phyloP scores from a whole-genome alignment of 2,329 filamentous ascomycete species.

The Pyrenochaeta sp. region DNA sequence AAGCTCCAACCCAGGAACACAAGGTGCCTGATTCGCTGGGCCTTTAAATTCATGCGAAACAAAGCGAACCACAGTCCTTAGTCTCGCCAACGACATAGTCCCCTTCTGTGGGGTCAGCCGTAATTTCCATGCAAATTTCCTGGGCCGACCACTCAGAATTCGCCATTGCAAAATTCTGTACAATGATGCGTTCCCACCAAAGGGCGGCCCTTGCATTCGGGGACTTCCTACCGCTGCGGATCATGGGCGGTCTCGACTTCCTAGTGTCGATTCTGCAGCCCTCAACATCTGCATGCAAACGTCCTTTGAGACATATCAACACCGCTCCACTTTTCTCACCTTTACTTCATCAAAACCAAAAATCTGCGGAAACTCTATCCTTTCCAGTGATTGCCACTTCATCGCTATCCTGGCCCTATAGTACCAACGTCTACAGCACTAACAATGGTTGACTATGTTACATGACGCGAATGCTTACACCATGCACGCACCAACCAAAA shows the following conservation, averaged over 20 bases:
- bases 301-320: not conserved
- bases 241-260: slow-evolving; percentile 1
- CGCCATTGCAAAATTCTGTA: not conserved
- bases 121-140: slow-evolving; percentile 6
- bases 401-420: not conserved
- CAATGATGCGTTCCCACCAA: not conserved
- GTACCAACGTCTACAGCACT: not conserved
- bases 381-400: not conserved
- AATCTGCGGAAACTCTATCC: not conserved
- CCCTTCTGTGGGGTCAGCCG: not conserved
- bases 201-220: slow-evolving; percentile 7
- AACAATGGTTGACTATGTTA: not conserved
- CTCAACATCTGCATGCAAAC: slow-evolving; percentile 4
- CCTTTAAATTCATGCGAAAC: not conserved
- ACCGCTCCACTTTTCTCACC: not conserved
- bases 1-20: not conserved
- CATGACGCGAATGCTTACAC: not conserved
- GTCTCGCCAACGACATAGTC: not conserved
- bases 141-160: not conserved
- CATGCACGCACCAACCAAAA: not conserved
- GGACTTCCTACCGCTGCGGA: slow-evolving; percentile 3
- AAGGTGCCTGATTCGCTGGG: not conserved
- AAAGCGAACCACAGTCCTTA: not conserved
- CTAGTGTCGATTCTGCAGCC: not conserved
- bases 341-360: not conserved